Conservation (phyloP, 2,329 filamentous ascomycete genomes). For the Exophiala mesophila region DNA sequence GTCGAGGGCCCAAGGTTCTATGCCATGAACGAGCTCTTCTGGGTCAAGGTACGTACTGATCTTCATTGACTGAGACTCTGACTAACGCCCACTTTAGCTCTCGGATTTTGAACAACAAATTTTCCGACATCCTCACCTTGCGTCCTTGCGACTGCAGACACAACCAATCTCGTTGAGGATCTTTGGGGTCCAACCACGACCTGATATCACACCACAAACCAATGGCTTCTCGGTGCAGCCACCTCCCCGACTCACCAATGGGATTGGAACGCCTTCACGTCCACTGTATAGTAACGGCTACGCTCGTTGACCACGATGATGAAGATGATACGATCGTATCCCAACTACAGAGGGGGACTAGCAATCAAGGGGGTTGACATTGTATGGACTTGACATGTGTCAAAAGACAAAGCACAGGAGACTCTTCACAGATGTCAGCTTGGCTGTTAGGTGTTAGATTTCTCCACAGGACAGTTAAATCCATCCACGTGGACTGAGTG, state of each 20-base stretch:
- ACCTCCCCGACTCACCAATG: slow-evolving; percentile 14
- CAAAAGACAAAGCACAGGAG: no score
- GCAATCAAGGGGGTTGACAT: no score
- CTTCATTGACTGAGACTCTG: neutral
- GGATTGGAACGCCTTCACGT: slow-evolving; percentile 12
- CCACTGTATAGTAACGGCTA: slow-evolving; percentile 14
- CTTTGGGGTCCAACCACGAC: slow-evolving; percentile 1
- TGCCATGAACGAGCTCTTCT: slow-evolving; percentile 47
- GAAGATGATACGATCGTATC: neutral
- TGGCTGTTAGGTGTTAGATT: no score
- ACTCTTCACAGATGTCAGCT: no score
- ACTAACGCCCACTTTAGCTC: slow-evolving; percentile 33
- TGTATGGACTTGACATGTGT: no score
- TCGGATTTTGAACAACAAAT: slow-evolving; percentile 48
- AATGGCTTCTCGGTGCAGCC: slow-evolving; percentile 8
- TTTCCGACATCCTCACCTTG: slow-evolving; percentile 44
- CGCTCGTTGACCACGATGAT: no score
- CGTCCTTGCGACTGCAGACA: slow-evolving; percentile 10
- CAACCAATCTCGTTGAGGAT: slow-evolving; percentile 21
- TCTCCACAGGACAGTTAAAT: no score
- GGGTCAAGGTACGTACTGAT: slow-evolving; percentile 41
- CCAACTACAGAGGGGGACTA: neutral
- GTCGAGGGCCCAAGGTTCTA: slow-evolving; percentile 46
- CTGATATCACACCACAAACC: slow-evolving; percentile 7
- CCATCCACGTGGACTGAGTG: no score